phyloP scores from a whole-genome alignment of 805 yeast genomes.

The Debaryomyces hansenii region DNA sequence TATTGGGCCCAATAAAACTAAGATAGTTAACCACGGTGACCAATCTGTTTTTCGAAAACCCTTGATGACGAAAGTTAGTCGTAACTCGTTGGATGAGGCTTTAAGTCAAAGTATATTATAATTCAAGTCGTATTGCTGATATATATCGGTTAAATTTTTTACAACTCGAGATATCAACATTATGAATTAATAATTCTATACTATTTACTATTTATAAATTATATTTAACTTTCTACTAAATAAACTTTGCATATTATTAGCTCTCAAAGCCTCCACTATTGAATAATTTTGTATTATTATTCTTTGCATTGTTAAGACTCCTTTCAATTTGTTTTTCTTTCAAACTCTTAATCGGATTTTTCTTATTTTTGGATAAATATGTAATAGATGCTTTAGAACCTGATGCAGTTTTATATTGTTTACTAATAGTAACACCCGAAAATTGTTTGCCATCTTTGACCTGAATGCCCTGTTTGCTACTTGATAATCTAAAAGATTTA shows the following conservation, averaged over 20 bases:
- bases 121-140: slow-evolving; percentile 1
- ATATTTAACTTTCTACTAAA: neutral
- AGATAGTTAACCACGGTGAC: slow-evolving; percentile 44
- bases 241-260: neutral
- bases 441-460: slow-evolving; percentile 40
- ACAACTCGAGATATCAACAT: neutral
- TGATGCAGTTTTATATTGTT: slow-evolving; percentile 53
- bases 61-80: slow-evolving; percentile 42
- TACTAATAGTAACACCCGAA: slow-evolving; percentile 52
- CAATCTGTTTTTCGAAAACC: slow-evolving; percentile 36
- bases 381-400: slow-evolving; percentile 61
- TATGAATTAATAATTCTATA: too few relatives aligned
- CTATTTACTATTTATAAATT: neutral
- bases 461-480: slow-evolving; percentile 36
- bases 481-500: slow-evolving; percentile 44
- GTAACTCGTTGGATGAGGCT: slow-evolving; percentile 49
- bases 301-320: slow-evolving; percentile 19
- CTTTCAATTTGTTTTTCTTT: slow-evolving; percentile 27
- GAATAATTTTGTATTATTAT: slow-evolving; percentile 18
- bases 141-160: neutral
- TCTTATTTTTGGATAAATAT: slow-evolving; percentile 40
- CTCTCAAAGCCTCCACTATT: slow-evolving; percentile 19
- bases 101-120: slow-evolving; percentile 21
- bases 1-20: slow-evolving; percentile 43
- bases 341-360: slow-evolving; percentile 22